A percentile compares a stretch with the other conserved stretches of the same genome.
Evolutionary conservation across 805 yeast genomes (phyloP).

Genomic region (Teunomyces atbi): DNA sequence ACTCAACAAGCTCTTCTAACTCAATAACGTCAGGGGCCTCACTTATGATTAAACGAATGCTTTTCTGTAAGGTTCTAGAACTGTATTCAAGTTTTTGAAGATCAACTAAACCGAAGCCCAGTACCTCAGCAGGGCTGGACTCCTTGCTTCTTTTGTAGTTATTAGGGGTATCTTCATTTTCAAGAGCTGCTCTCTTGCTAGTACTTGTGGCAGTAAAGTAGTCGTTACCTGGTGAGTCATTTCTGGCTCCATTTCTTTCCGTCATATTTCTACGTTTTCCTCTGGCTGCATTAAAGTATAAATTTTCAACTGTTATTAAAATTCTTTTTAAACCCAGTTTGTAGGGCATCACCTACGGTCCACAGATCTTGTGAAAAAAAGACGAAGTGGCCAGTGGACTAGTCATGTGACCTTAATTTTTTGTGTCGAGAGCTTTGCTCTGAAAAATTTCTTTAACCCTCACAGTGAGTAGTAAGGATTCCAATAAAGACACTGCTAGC

Average conservation of each 20-base stretch:
- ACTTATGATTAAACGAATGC: constrained; percentile 18
- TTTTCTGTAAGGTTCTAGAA: constrained; percentile 27
- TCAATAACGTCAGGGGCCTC: constrained; percentile 55
- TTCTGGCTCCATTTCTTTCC: constrained; percentile 2
- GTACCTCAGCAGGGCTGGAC: neutral
- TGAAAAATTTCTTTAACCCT: neutral
- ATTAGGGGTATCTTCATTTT: neutral
- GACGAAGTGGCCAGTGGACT: neutral
- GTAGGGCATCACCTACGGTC: neutral
- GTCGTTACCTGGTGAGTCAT: neutral
- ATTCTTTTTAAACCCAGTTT: neutral
- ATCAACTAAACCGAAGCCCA: constrained; percentile 22
- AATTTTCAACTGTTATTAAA: neutral
- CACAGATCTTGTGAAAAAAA: neutral
- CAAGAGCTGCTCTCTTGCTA: neutral
- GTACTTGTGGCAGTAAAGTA: neutral
- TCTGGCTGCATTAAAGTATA: constrained; percentile 2
- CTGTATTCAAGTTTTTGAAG: constrained; percentile 40
- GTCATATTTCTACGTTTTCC: neutral
- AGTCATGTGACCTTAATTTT: neutral
- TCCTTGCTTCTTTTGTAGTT: neutral
- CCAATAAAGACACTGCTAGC: neutral
- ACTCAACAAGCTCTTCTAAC: constrained; percentile 32
- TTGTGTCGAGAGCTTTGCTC: neutral
- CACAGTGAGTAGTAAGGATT: too few relatives aligned